Base-by-base conservation (phyloP, 2,329 filamentous ascomycete genomes). In the Cladophialophora immunda region DNA sequence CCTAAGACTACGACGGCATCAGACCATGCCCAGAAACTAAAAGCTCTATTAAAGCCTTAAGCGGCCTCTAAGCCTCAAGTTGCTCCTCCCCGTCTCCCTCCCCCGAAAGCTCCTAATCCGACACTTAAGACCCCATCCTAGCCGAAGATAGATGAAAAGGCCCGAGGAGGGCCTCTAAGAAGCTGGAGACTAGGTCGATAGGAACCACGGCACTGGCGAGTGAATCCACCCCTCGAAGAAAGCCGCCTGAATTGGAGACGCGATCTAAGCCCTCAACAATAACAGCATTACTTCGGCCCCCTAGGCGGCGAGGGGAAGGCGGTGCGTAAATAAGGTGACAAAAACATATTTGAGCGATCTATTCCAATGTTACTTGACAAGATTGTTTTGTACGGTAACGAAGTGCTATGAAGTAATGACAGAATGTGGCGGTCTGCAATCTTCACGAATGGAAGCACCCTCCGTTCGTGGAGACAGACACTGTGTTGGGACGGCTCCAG, bases 211-310 rank as follows among this genome's bases (percentile, higher is more conserved):
- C 58, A 52, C 47, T 36, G 47, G 38, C 64, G 4, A 56, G 19
- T 45, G 58, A 47, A 6, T n/a, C 58, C 17, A 15, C n/a, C n/a
- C n/a, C 41, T 57, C 58, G 64, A 58, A 63, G 34, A 36, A 41
- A 36, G 36, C 64, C 64, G 27, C 47, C 64, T 7, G 63, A 66
- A 52, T 53, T 66, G 29, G 64, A 62, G 47, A 32, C 58, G 50
- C 19, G 64, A 25, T 27, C 19, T 22, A 66, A 66, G 53, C n/a
- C n/a, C n/a, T 17, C 58, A 47, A 27, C 58, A 34, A 41, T 3
- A 19, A 58, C 52, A 5, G 34, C 50, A 56, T 63, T 36, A 62
- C 17, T 29, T 55, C n/a, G 22, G 30, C 55, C 27, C 6, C 55
- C 17, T 7, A 25, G 22, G 9, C 45, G 5, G 8, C 19, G 19